Conservation (phyloP, 2,329 filamentous ascomycete species). For the Aspergillus fijiensis region DNA sequence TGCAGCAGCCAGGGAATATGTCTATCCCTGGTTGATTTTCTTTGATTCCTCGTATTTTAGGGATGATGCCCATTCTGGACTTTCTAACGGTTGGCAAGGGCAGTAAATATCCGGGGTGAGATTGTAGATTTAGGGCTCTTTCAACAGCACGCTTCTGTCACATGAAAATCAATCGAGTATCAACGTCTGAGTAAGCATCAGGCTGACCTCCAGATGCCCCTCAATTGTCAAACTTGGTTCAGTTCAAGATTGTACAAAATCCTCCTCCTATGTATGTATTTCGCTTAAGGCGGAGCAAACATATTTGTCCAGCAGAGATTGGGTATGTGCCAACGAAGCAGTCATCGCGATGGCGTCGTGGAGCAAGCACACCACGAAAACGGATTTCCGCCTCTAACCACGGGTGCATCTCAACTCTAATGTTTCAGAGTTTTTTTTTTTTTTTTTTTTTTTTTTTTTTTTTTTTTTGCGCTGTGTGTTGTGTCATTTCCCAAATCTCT, state of each 20-base stretch:
- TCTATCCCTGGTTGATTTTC: constrained; percentile 8
- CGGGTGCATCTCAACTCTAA: constrained; percentile 14
- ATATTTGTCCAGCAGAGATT: not conserved
- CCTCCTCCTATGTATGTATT: too few species aligned
- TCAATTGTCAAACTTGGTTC: not conserved
- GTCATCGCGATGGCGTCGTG: not conserved
- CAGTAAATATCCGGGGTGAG: not conserved
- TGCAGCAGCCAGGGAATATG: constrained; percentile 4
- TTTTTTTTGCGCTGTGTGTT: not conserved
- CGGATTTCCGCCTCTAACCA: constrained; percentile 4
- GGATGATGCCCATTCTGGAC: not conserved
- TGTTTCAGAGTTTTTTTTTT: not conserved
- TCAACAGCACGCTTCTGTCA: not conserved
- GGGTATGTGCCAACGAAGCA: constrained; percentile 4
- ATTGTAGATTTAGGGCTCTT: not conserved
- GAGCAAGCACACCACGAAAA: constrained; percentile 9
- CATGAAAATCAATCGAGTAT: not conserved
- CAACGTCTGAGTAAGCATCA: not conserved
- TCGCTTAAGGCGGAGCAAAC: constrained; percentile 7
- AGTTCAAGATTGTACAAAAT: not conserved
- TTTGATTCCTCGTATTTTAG: not conserved
- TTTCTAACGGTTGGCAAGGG: too few species aligned
- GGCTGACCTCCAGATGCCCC: not conserved
- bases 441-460: too few species aligned
- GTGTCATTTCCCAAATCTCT: not conserved